These are phyloP conservation scores for Hypholoma fasciculare DNA, from an alignment of 768 basidiomycete species.

Conservation along the genomic window DNA sequence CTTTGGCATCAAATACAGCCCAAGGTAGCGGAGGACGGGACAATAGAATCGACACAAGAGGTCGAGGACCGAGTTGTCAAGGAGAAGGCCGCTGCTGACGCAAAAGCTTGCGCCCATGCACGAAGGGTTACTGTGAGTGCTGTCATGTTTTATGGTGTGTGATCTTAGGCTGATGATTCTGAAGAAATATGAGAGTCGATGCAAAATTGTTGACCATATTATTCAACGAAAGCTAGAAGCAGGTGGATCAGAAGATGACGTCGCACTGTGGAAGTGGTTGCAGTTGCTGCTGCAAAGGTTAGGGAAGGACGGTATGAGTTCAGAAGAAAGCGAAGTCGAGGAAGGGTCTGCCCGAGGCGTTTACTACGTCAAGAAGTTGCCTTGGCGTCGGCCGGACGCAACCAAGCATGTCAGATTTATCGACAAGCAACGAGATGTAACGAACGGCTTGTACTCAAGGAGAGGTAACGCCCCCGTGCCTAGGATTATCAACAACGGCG, in stretches of 20 bases:
- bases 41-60: not conserved
- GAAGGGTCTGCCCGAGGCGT: not conserved
- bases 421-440: not conserved
- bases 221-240: not conserved
- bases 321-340: not conserved
- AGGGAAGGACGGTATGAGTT: not conserved
- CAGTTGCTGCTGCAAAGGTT: not conserved
- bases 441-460: not conserved
- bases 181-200: not conserved
- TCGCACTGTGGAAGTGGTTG: not conserved
- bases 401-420: not conserved
- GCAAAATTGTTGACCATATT: not conserved
- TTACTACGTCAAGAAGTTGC: not conserved
- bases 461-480: not conserved
- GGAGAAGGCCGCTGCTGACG: not conserved
- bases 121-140: not conserved
- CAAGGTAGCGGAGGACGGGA: not conserved
- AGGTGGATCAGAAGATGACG: not conserved
- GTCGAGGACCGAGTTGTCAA: not conserved
- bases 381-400: not conserved
- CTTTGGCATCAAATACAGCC: not conserved
- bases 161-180: not conserved
- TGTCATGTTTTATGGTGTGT: not conserved
- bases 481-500: not conserved
- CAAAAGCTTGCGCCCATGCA: not conserved